These are phyloP conservation scores for Rhizophagus clarus DNA, from an alignment of 192 early-diverging fungal species.

Conservation along the genomic window DNA sequence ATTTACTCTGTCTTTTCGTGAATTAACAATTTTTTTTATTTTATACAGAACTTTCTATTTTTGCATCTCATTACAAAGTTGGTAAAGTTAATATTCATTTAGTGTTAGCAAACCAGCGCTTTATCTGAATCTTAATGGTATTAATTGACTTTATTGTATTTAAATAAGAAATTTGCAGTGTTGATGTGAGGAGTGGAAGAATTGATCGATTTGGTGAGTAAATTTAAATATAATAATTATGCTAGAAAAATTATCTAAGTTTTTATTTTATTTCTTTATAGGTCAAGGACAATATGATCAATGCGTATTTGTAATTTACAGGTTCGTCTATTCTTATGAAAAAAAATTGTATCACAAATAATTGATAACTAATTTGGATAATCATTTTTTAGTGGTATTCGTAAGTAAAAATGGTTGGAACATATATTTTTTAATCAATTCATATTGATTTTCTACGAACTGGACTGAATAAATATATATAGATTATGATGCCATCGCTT, in stretches of 20 bases:
- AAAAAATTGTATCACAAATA: not conserved
- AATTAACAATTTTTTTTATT: too few relatives aligned
- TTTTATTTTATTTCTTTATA: slow-evolving; percentile 17
- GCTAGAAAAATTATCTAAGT: not conserved
- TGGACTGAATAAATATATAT: not conserved
- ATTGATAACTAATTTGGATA: not conserved
- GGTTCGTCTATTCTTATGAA: slow-evolving; percentile 29
- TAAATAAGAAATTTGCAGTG: slow-evolving; percentile 67
- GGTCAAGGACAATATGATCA: slow-evolving; percentile 56
- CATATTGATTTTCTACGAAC: not conserved
- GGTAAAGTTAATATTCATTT: slow-evolving; percentile 37
- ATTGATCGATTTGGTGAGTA: slow-evolving; percentile 73
- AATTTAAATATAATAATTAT: not conserved
- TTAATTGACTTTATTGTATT: not conserved
- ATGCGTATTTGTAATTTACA: slow-evolving; percentile 55
- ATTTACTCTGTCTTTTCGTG: too few relatives aligned
- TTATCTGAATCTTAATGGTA: not conserved
- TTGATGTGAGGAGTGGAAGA: slow-evolving; percentile 70
- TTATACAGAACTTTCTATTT: slow-evolving; percentile 68
- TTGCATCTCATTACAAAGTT: slow-evolving; percentile 62
- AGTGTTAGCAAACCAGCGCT: not conserved
- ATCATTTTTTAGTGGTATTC: slow-evolving; percentile 53
- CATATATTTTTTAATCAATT: not conserved
- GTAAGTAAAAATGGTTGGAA: slow-evolving; percentile 38
- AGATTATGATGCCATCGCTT: slow-evolving; percentile 80